Base-by-base conservation (phyloP, 768 basidiomycete species). In the Phlebiopsis gigantea region DNA sequence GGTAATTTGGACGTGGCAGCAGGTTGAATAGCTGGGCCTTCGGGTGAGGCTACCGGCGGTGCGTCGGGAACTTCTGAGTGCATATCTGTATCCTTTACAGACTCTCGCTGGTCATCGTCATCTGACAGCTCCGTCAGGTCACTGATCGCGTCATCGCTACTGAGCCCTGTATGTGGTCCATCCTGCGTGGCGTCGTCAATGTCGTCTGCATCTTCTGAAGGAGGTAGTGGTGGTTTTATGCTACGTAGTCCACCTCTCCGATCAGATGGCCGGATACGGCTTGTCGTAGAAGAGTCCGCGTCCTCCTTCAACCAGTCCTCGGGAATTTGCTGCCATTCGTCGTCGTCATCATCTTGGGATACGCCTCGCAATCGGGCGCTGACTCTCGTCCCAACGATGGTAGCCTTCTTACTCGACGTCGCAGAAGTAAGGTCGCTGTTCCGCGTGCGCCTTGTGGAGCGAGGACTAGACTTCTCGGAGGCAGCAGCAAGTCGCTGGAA, bases 281-380 rank as follows among this genome's bases (percentile, higher is more conserved):
- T 39, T 17, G 34, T 12, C 8, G 57, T 34, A 1, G 26, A n/a
- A 28, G 4, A 50, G 14, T 30, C 58, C 15, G n/a, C 26, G 6
- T 5, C 42, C 12, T 44, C 29, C 14, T 69, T 65, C 57, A 87
- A 64, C 90, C 89, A 92, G 64, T 89, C 89, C 8, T 84, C 79
- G 0, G 90, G 91, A 24, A 93, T 79, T 55, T 80, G 75, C 69
- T 93, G 88, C 91, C 90, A 93, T 62, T 82, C 85, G 2, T 75
- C 74, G 10, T 83, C 84, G 14, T 63, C 69, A n/a, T 80, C 75
- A 12, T 66, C 77, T 43, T 71, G 67, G 2, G 72, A 56, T 8
- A 22, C 19, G 15, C 83, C 84, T 44, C 87, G 75, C 58, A 91
- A 67, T 42, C 90, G 77, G 1, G 83, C 79, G 64, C 89, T 92